Conservation (phyloP, 2,329 filamentous ascomycete genomes). For the Magnaporthales sp. region DNA sequence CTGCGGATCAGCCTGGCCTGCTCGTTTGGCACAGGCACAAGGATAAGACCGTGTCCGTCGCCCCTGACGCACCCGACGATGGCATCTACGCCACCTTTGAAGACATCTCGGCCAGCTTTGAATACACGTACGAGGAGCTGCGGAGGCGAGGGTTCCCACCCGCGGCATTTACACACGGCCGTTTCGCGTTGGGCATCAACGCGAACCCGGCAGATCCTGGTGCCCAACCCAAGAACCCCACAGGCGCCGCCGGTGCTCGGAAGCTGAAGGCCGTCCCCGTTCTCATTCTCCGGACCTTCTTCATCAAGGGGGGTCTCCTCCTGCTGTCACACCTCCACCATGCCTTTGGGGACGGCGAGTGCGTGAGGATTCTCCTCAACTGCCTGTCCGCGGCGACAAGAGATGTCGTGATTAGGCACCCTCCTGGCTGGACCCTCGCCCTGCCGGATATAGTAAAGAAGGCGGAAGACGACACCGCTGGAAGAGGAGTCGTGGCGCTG, state of each 20-base stretch:
- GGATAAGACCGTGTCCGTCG: background rate
- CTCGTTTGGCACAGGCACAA: conserved; percentile 5
- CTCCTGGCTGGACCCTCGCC: background rate
- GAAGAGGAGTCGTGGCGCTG: background rate
- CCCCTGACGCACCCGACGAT: conserved; percentile 9
- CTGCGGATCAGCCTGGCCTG: conserved; percentile 1
- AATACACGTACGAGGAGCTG: conserved; percentile 18
- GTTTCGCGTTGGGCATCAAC: conserved; percentile 11
- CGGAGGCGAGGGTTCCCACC: conserved; percentile 19
- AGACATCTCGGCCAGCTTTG: conserved; percentile 13
- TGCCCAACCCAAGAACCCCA: background rate
- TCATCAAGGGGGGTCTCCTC: conserved; percentile 29
- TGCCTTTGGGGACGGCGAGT: conserved; percentile 31
- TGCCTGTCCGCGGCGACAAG: conserved; percentile 26
- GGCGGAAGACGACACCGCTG: background rate
- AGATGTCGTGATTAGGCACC: conserved; percentile 7
- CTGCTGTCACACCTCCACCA: conserved; percentile 33
- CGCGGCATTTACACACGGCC: conserved; percentile 18
- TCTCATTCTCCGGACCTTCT: conserved; percentile 26
- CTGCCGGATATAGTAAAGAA: background rate
- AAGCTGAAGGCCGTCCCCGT: conserved; percentile 21
- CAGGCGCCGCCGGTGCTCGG: conserved; percentile 7
- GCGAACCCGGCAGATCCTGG: conserved; percentile 3
- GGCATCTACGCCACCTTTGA: conserved; percentile 9
- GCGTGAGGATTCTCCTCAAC: conserved; percentile 28